Conservation (phyloP, 1,284 basidiomycete genomes). For the Coniferiporia sulphurascens region DNA sequence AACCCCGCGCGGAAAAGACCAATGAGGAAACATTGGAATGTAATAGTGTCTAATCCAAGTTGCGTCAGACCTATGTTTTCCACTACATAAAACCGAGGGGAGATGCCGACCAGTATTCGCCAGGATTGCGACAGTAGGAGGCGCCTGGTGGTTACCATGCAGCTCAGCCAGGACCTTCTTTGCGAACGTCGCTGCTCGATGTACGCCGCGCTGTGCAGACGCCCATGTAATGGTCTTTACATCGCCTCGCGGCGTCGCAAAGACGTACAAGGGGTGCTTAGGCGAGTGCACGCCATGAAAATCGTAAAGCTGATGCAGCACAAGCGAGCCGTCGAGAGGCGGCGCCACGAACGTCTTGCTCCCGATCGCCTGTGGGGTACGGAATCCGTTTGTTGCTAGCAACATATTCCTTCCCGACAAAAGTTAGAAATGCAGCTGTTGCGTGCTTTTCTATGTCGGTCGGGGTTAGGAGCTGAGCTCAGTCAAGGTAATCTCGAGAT, state of each 20-base stretch:
- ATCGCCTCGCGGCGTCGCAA: constrained; percentile 23
- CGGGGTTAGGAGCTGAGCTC: no score
- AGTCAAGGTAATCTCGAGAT: no score
- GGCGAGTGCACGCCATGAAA: constrained; percentile 15
- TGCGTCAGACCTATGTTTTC: not conserved
- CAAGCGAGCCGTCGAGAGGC: not conserved
- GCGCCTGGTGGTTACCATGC: not conserved
- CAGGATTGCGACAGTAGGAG: constrained; percentile 20
- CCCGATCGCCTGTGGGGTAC: not conserved
- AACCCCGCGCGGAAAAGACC: constrained; percentile 21
- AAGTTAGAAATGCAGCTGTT: not conserved
- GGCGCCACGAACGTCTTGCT: constrained; percentile 2
- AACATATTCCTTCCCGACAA: not conserved
- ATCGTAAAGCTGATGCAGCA: constrained; percentile 4
- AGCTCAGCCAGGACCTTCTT: not conserved
- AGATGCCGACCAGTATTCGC: constrained; percentile 22
- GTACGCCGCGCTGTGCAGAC: constrained; percentile 1
- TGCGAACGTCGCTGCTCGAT: constrained; percentile 15
- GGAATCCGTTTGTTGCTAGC: not conserved
- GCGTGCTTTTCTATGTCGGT: no score
- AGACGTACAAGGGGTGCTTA: constrained; percentile 32
- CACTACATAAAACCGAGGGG: not conserved
- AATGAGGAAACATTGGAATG: constrained; percentile 16
- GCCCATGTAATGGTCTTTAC: constrained; percentile 21
- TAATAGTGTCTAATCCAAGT: constrained; percentile 17